phyloP scores from a whole-genome alignment of 352 stramenopile species.

The Pythium folliculosum region DNA sequence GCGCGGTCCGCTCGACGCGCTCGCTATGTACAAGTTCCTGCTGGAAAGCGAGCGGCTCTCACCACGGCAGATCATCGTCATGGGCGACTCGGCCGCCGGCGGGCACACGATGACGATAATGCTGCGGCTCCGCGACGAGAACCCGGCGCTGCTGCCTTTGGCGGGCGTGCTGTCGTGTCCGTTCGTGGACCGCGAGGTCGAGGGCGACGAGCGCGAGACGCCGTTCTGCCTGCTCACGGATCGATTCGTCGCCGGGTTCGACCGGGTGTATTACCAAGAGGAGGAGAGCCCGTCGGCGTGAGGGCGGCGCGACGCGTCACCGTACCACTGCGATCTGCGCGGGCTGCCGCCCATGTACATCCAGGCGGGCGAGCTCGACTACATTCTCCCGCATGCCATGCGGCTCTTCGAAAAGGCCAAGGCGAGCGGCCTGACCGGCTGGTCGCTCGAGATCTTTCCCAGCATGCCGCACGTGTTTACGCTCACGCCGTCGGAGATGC shows the following conservation, averaged over 20 bases:
- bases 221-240: constrained; percentile 13
- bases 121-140: constrained; percentile 15
- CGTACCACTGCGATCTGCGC: constrained; percentile 10
- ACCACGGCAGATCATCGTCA: constrained; percentile 14
- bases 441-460: constrained; percentile 19
- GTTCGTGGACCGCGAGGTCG: constrained; percentile 38
- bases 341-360: constrained; percentile 21
- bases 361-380: constrained; percentile 17
- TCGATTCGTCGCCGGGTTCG: neutral
- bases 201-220: neutral
- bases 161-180: constrained; percentile 39
- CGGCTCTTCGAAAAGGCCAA: constrained; percentile 8
- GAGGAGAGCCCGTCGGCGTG: neutral
- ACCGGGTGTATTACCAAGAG: neutral
- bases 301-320: constrained; percentile 12
- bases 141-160: constrained; percentile 24
- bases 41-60: neutral
- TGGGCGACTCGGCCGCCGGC: constrained; percentile 24
- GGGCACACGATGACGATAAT: constrained; percentile 16
- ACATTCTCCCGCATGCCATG: constrained; percentile 14
- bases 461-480: constrained; percentile 27
- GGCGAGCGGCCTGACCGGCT: neutral
- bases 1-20: constrained; percentile 5
- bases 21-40: constrained; percentile 23
- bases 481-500: constrained; percentile 1